Conservation (phyloP, 2,329 filamentous ascomycete species). For the Diaporthe vexans region DNA sequence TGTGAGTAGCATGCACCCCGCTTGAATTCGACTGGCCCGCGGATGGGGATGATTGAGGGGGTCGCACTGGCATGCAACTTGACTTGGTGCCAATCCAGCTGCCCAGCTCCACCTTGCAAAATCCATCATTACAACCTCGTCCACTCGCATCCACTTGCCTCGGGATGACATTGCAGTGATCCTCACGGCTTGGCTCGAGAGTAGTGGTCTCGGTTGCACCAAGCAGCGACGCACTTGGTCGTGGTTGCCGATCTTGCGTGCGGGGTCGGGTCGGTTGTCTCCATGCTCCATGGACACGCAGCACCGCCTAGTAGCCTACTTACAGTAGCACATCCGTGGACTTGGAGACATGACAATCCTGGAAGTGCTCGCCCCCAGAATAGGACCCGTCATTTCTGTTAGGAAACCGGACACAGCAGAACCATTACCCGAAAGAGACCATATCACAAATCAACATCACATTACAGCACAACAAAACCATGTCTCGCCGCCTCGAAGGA, state of each 20-base stretch:
- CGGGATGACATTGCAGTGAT: constrained; percentile 2
- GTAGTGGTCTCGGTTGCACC: background rate
- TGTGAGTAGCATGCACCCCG: background rate
- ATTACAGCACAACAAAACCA: background rate
- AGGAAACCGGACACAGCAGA: background rate
- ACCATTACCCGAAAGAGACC: background rate
- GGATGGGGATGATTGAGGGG: background rate
- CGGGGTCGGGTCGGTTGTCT: constrained; percentile 21
- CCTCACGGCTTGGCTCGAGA: background rate
- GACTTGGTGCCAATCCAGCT: background rate
- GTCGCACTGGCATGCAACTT: background rate
- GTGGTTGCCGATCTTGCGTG: constrained; percentile 36
- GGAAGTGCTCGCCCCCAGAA: background rate
- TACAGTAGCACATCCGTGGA: background rate
- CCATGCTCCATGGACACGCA: background rate
- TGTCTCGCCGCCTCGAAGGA: constrained; percentile 57
- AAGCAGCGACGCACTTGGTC: background rate
- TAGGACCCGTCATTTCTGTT: background rate
- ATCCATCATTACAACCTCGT: background rate
- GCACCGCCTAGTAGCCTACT: background rate
- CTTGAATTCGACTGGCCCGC: background rate
- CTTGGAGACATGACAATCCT: background rate
- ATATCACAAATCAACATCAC: background rate
- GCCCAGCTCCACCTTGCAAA: background rate
- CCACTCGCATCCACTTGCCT: background rate